Evolutionary conservation across 306 rosid species (phyloP), one percentile per base, ranked within the genome.

Genomic region (Malus orientalis): DNA sequence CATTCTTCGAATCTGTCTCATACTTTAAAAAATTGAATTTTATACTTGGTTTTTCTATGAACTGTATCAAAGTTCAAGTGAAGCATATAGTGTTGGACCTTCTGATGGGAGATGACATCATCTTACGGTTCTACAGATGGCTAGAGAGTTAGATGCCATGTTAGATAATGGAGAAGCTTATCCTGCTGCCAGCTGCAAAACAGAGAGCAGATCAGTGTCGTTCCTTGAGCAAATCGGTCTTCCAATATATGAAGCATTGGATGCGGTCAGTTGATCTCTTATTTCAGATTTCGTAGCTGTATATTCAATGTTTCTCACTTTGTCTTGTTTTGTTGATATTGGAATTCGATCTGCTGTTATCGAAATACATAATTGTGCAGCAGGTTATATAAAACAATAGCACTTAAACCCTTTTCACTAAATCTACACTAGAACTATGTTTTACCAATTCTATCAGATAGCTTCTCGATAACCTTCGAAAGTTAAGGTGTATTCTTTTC

Each of bases 121-220:
- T 66, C 47, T 36, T 20, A 5, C 29, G 65, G 74, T 76, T 70
- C 76, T 78, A 47, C 78, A 94, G 97, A 94, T 94, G 98, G 97
- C 97, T 13, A 92, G 87, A 84, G 96, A 90, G 73, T 82, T 94
- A 85, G 98, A 94, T 66, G 97, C 91, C 51, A 84, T 81, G 68
- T 86, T 94, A 88, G 98, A 94, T 82, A 95, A 81, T 70, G 90
- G 89, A 83, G 97, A 88, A 81, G 97, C 95, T 59, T 27, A 27
- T 80, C 86, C 10, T 83, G 86, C 95, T 33, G 2, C 7, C 58
- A 90, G 91, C 88, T 91, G 95, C 72, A 18, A 0, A 68, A 72
- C 75, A 23, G 90, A 76, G 20, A 82, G 70, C 71, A 91, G 83
- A 71, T 85, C 95, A 29, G 89, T 77, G 69, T 88, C 91, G 36